Base-by-base conservation (phyloP, 2,329 filamentous ascomycete species). In the Penicillium sp. region DNA sequence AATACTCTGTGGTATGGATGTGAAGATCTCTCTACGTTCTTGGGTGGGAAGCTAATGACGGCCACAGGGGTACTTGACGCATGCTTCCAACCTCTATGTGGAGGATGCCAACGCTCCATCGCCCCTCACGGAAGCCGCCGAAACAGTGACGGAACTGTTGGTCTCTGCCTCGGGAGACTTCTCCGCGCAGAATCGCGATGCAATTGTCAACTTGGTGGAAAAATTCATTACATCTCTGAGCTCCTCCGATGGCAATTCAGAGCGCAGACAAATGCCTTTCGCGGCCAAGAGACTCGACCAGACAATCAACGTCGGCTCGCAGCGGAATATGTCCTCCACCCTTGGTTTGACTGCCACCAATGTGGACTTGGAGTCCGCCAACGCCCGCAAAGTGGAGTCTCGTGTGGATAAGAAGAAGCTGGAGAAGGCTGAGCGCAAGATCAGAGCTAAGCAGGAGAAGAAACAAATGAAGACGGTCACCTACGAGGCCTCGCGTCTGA, bases 361-460 rank as follows among this genome's bases (percentile, higher is more conserved):
- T 58, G 92, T 99, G 39, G 95, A 99, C 72, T 83, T 99, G 26
- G 95, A 99, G 77, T 96, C 93, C 55, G 92, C 93, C 72, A 96
- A 96, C 72, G 83, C 86, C 39, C 86, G 93, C 69, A 98, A 98
- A 79, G 91, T 99, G 57, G 95, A 99, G 80, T 98, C 93, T 69
- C 92, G 93, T 74, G 95, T 99, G 60, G 95, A 99, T 78, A 88
- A 89, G 73, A 99, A 98, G 88, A 99, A 99, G 83, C 87, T 99
- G 21, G 95, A 99, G 77, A 99, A 99, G 80, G 95, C 95, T 1
- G 95, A 99, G 79, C 85, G 91, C 65, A 99, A 99, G 82, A 95
- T 99, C 72, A 91, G 92, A 49, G 93, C 93, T 69, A 99, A 99
- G 81, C 95, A 98, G 80, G 95, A 92, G 80, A 96, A 96, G 83